phyloP scores from a whole-genome alignment of 1,284 basidiomycete species.

The Fomitopsis palustris region DNA sequence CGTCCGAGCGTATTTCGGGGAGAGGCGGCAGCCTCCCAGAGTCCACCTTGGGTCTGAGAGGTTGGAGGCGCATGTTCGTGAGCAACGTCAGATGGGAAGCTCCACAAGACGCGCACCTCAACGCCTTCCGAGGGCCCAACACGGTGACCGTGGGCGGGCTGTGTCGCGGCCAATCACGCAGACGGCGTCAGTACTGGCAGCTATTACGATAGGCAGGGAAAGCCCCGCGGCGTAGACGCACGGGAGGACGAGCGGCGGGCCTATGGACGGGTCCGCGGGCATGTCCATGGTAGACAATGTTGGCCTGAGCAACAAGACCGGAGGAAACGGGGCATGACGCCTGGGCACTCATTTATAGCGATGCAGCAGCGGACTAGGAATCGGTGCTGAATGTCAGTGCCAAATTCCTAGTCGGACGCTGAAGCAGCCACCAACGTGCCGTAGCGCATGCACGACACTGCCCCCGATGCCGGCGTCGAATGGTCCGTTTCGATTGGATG shows the following conservation, averaged over 20 bases:
- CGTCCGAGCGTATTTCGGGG: constrained; percentile 42
- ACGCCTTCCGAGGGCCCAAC: neutral
- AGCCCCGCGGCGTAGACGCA: neutral
- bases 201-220: neutral
- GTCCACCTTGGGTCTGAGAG: constrained; percentile 23
- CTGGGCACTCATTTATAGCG: neutral
- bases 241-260: neutral
- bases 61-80: neutral
- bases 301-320: neutral
- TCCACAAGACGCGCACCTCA: neutral
- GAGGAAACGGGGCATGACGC: neutral
- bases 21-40: constrained; percentile 40
- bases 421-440: neutral
- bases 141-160: neutral
- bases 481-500: neutral
- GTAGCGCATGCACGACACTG: neutral
- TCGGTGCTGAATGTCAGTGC: neutral
- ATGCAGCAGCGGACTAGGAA: neutral
- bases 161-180: neutral
- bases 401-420: neutral
- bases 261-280: no score
- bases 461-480: neutral
- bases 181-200: neutral
- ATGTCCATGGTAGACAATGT: neutral
- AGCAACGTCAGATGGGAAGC: neutral